Conservation (phyloP, 73 alveolate genomes). For the Paramecium bursaria region DNA sequence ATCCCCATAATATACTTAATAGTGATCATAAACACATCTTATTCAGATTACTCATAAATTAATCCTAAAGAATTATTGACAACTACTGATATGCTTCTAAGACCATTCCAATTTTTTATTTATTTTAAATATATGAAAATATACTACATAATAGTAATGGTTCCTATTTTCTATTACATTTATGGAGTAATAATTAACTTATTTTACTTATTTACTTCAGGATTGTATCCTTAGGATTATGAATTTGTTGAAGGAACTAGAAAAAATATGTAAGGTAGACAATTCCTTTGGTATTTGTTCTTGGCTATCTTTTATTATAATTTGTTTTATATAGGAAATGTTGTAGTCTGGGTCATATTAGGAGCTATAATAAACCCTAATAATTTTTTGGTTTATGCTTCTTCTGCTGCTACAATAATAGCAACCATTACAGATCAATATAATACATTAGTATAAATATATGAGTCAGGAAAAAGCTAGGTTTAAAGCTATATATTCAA, state of each 20-base stretch:
- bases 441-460: background rate
- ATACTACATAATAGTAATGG: no score
- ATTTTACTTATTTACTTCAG: no score
- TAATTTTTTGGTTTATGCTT: slow-evolving; percentile 12
- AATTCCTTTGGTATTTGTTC: no score
- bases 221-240: no score
- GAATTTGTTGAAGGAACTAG: no score
- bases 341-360: slow-evolving; percentile 14
- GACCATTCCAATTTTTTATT: no score
- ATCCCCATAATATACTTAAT: slow-evolving; percentile 11
- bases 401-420: slow-evolving; percentile 7
- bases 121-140: no score
- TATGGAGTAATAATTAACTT: no score
- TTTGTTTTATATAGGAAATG: slow-evolving; percentile 28
- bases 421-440: slow-evolving; percentile 8
- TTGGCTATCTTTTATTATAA: background rate
- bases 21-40: slow-evolving; percentile 9
- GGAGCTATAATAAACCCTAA: slow-evolving; percentile 44
- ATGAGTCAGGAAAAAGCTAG: slow-evolving; percentile 2
- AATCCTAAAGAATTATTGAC: slow-evolving; percentile 16
- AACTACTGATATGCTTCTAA: slow-evolving; percentile 2
- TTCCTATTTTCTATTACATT: no score
- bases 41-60: slow-evolving; percentile 14
- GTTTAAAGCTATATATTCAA: background rate
- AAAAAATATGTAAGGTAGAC: no score